phyloP scores from a whole-genome alignment of 495 filamentous ascomycete species.

The Extremus antarcticus region DNA sequence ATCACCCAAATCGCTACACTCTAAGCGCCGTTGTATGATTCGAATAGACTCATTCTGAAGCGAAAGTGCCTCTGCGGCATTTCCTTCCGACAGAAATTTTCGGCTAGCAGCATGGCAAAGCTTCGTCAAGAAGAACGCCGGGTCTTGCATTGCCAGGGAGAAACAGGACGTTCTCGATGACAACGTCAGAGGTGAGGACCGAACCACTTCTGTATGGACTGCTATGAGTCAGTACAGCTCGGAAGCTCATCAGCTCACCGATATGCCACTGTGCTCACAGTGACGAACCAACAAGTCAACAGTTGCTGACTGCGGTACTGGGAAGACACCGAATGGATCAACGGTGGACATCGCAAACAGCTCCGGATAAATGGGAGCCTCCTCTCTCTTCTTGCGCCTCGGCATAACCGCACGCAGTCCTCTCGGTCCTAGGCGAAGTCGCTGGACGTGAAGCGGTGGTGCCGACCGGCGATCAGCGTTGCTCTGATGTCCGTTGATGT shows the following conservation, averaged over 20 bases:
- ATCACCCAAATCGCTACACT: neutral
- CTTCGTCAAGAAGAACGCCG: neutral
- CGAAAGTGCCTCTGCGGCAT: neutral
- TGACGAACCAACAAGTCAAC: neutral
- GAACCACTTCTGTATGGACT: neutral
- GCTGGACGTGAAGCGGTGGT: neutral
- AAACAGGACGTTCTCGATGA: neutral
- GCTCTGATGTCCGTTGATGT: neutral
- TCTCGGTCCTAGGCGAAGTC: neutral
- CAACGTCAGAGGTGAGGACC: neutral
- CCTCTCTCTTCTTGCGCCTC: neutral
- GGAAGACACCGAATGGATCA: neutral
- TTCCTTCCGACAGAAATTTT: neutral
- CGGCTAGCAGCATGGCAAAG: neutral
- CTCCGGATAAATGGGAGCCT: neutral
- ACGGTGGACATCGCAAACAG: neutral
- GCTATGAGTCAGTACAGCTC: neutral
- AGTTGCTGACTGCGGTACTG: neutral
- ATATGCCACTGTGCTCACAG: neutral
- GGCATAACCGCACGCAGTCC: neutral
- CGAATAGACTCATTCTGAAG: neutral
- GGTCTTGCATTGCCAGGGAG: neutral
- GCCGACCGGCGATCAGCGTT: too few species aligned
- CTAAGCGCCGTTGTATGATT: neutral
- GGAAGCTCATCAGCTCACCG: too few species aligned